Conservation (phyloP, 2,329 filamentous ascomycete species). For the Venturia aucupariae region DNA sequence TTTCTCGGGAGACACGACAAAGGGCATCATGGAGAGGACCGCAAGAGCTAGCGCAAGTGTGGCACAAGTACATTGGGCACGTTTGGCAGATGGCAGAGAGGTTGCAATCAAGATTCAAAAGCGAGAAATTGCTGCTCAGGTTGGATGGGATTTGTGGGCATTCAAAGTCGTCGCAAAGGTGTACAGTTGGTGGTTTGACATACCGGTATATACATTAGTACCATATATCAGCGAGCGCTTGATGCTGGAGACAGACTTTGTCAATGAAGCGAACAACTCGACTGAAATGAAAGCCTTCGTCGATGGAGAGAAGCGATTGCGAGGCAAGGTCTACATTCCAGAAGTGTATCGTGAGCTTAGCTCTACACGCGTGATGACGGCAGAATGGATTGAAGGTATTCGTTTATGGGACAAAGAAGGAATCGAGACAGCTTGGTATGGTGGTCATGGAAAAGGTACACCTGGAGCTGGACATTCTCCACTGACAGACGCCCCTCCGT, state of each 20-base stretch:
- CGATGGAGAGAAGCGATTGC: constrained; percentile 63
- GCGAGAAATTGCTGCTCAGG: constrained; percentile 81
- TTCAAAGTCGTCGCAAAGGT: constrained; percentile 81
- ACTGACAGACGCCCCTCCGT: constrained; percentile 41
- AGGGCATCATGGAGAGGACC: constrained; percentile 60
- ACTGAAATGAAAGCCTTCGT: constrained; percentile 75
- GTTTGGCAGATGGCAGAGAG: constrained; percentile 74
- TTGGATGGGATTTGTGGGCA: constrained; percentile 90
- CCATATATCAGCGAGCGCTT: constrained; percentile 92
- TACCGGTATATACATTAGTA: constrained; percentile 85
- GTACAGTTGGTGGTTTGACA: constrained; percentile 73
- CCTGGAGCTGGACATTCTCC: constrained; percentile 64
- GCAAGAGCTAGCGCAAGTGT: constrained; percentile 80
- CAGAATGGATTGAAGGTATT: constrained; percentile 96
- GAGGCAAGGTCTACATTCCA: constrained; percentile 79
- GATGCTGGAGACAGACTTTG: constrained; percentile 86
- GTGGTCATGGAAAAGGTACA: constrained; percentile 65
- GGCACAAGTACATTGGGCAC: constrained; percentile 93
- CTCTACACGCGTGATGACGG: constrained; percentile 77
- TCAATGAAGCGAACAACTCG: constrained; percentile 82
- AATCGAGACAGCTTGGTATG: constrained; percentile 68
- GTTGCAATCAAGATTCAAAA: constrained; percentile 97
- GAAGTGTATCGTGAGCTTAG: constrained; percentile 74
- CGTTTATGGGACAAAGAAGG: constrained; percentile 85
- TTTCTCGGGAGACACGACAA: constrained; percentile 57